A percentile compares a stretch with the other conserved stretches of the same genome.
Evolutionary conservation across 2,329 filamentous ascomycete genomes (phyloP).

Genomic region (Parastagonospora avenae): DNA sequence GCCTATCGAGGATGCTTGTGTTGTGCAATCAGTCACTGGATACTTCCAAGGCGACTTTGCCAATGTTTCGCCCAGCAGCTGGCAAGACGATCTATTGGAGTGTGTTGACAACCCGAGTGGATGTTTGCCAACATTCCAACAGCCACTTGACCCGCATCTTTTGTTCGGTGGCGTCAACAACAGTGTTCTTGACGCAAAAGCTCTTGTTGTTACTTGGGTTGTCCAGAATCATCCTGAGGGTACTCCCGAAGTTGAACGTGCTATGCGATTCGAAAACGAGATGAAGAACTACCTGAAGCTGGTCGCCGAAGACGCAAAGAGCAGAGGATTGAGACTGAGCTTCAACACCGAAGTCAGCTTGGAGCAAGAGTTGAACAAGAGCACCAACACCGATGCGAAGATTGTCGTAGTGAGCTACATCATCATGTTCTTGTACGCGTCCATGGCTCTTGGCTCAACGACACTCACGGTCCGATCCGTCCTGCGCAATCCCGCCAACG

Average conservation of each 20-base stretch:
- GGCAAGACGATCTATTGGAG: conserved; percentile 72
- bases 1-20: conserved; percentile 85
- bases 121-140: conserved; percentile 86
- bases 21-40: conserved; percentile 88
- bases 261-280: conserved; percentile 87
- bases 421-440: conserved; percentile 98
- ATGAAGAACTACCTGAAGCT: conserved; percentile 75
- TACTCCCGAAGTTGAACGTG: conserved; percentile 69
- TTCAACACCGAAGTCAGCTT: conserved; percentile 96
- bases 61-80: conserved; percentile 67
- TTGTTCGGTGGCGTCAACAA: conserved; percentile 80
- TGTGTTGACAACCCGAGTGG: conserved; percentile 79
- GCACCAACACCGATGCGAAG: conserved; percentile 96
- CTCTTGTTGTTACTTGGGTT: conserved; percentile 92
- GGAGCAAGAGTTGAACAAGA: conserved; percentile 95
- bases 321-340: conserved; percentile 81
- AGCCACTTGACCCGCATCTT: conserved; percentile 84
- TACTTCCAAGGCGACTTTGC: conserved; percentile 77
- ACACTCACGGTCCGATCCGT: conserved; percentile 78
- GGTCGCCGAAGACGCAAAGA: conserved; percentile 78
- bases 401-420: conserved; percentile 97
- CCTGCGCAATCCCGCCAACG: conserved; percentile 78
- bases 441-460: conserved; percentile 86
- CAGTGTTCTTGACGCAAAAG: conserved; percentile 71
- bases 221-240: conserved; percentile 84